Percentiles rank a stretch among this genome's conserved stretches.
Conservation (phyloP, 2,329 filamentous ascomycete genomes). For the Hymenoscyphus repandus region DNA sequence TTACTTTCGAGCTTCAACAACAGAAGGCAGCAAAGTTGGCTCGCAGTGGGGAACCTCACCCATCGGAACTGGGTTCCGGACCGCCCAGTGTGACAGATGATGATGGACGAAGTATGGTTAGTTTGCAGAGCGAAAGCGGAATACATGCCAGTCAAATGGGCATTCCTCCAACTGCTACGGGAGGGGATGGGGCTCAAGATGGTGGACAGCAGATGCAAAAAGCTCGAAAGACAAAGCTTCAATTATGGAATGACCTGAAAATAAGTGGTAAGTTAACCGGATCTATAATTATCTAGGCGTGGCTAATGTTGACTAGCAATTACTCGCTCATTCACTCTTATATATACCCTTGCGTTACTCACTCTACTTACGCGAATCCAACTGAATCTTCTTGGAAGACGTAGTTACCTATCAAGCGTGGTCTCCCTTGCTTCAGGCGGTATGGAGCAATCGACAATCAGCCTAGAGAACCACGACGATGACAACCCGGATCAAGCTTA, state of each 20-base stretch:
- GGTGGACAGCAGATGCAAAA: conserved; percentile 45
- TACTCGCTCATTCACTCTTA: conserved; percentile 81
- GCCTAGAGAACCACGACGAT: conserved; percentile 88
- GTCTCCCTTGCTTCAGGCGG: conserved; percentile 79
- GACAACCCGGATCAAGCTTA: conserved; percentile 76
- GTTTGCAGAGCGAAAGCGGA: conserved; percentile 75
- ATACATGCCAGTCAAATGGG: conserved; percentile 75
- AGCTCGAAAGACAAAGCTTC: conserved; percentile 72
- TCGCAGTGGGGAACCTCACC: conserved; percentile 47
- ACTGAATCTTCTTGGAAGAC: conserved; percentile 89
- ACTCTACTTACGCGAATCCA: conserved; percentile 92
- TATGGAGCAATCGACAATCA: conserved; percentile 69
- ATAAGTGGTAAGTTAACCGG: conserved; percentile 68
- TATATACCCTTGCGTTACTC: conserved; percentile 86
- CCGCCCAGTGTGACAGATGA: conserved; percentile 71
- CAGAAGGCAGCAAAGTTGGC: conserved; percentile 74
- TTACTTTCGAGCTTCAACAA: conserved; percentile 89
- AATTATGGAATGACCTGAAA: conserved; percentile 96
- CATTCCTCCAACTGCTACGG: conserved; percentile 46
- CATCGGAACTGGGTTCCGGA: conserved; percentile 36
- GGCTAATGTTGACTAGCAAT: conserved; percentile 55
- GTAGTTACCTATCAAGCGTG: conserved; percentile 94
- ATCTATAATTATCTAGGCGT: conserved; percentile 12
- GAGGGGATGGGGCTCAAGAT: conserved; percentile 35
- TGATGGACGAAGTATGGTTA: conserved; percentile 70